These are phyloP conservation scores for Fusarium succisae DNA, from an alignment of 2,329 filamentous ascomycete species.

Conservation along the genomic window DNA sequence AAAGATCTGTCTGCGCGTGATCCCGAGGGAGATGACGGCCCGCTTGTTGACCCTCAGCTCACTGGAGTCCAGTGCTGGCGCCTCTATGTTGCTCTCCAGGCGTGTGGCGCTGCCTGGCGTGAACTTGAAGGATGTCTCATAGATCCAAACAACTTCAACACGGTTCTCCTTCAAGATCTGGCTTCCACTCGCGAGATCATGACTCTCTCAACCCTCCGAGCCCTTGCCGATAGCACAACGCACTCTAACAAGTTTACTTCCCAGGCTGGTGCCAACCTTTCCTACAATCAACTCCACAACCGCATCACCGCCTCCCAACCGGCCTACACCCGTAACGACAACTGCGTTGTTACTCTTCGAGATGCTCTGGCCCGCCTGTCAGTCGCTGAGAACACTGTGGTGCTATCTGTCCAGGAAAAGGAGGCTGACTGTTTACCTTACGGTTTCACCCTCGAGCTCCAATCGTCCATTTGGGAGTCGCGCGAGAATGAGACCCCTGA, in stretches of 20 bases:
- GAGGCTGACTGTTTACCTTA: too few relatives aligned
- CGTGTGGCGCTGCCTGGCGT: neutral
- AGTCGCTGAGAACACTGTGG: neutral
- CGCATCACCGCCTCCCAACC: neutral
- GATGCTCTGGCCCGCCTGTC: neutral
- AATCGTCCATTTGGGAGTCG: too few relatives aligned
- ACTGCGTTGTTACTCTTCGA: neutral
- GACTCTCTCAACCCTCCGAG: rapidly evolving
- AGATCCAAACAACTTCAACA: neutral
- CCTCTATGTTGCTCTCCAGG: rapidly evolving
- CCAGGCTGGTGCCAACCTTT: neutral
- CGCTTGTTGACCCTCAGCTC: too few relatives aligned
- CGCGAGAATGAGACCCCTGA: too few relatives aligned
- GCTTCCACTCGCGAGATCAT: neutral
- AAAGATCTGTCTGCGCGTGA: rapidly evolving
- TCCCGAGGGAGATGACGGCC: too few relatives aligned
- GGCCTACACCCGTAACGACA: neutral
- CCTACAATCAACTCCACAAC: rapidly evolving
- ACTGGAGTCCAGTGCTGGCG: neutral
- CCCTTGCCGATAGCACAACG: too few relatives aligned
- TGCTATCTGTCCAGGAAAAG: neutral
- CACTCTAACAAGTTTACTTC: neutral
- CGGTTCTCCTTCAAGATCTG: rapidly evolving
- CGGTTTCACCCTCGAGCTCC: too few relatives aligned
- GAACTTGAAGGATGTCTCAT: neutral